These are phyloP conservation scores for Metarhizium anisopliae DNA, from an alignment of 2,329 filamentous ascomycete species.

Conservation along the genomic window DNA sequence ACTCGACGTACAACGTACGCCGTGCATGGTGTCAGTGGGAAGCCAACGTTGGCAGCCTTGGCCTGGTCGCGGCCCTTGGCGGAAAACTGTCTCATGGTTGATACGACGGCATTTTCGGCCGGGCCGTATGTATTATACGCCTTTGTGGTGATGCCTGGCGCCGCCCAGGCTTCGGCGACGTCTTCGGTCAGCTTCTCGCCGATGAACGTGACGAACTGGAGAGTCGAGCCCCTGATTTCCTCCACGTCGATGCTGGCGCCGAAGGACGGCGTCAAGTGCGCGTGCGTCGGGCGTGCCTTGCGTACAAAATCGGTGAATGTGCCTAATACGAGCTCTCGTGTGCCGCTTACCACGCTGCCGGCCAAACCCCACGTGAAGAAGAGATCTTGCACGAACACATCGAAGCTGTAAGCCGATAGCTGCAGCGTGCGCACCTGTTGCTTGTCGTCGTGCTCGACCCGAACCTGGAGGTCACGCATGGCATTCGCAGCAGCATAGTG, in stretches of 20 bases:
- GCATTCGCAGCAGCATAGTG: constrained; percentile 25
- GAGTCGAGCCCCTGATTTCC: constrained; percentile 23
- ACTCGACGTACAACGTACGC: constrained; percentile 12
- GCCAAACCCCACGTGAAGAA: constrained; percentile 55
- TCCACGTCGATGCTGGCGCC: constrained; percentile 43
- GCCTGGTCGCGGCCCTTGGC: constrained; percentile 11
- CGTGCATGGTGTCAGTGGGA: constrained; percentile 12
- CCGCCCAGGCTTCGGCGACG: constrained; percentile 49
- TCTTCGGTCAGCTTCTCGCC: constrained; percentile 51
- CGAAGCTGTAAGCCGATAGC: constrained; percentile 28
- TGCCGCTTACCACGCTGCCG: constrained; percentile 49
- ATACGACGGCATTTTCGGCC: constrained; percentile 17
- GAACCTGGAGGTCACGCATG: background rate
- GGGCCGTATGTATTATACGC: constrained; percentile 19
- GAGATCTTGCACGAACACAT: constrained; percentile 49
- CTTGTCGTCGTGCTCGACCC: background rate
- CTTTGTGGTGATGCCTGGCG: constrained; percentile 14
- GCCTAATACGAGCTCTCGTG: constrained; percentile 45
- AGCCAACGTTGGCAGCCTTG: constrained; percentile 17
- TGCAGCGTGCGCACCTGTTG: constrained; percentile 24
- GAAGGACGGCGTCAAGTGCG: constrained; percentile 54
- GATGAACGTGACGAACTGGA: constrained; percentile 50
- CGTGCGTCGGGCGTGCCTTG: constrained; percentile 41
- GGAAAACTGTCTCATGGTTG: constrained; percentile 16
- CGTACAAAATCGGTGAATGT: constrained; percentile 45